Evolutionary conservation across 2,329 filamentous ascomycete genomes (phyloP).

Genomic region (Colletotrichum noveboracense): DNA sequence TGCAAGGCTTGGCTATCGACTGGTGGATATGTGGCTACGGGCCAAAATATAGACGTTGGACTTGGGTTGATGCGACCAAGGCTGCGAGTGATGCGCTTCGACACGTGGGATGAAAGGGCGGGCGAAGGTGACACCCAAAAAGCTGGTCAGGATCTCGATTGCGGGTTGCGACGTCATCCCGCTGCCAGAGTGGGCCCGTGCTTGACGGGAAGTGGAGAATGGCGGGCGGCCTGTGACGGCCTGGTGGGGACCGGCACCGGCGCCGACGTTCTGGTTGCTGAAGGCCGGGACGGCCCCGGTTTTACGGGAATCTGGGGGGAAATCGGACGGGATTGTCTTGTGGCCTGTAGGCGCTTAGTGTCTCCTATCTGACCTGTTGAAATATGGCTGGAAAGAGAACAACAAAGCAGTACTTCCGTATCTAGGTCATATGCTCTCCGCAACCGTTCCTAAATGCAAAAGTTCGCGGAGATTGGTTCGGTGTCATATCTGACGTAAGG

Average conservation of each 20-base stretch:
- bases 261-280: neutral
- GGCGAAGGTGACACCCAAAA: neutral
- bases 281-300: neutral
- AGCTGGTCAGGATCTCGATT: constrained; percentile 17
- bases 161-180: constrained; percentile 19
- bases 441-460: too few relatives aligned
- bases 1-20: neutral
- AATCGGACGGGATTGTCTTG: neutral
- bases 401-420: neutral
- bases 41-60: neutral
- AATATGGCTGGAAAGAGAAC: neutral
- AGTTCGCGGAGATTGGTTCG: too few relatives aligned
- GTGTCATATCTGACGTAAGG: too few relatives aligned
- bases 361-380: neutral
- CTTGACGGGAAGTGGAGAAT: neutral
- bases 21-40: neutral
- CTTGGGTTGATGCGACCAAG: neutral
- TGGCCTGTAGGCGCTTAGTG: neutral
- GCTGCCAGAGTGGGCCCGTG: neutral
- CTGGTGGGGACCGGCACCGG: neutral
- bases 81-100: neutral
- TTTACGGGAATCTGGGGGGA: neutral
- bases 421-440: neutral
- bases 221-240: neutral
- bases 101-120: neutral